Evolutionary conservation across 345 rosid species (phyloP).

Genomic region (Gossypium thurberi): DNA sequence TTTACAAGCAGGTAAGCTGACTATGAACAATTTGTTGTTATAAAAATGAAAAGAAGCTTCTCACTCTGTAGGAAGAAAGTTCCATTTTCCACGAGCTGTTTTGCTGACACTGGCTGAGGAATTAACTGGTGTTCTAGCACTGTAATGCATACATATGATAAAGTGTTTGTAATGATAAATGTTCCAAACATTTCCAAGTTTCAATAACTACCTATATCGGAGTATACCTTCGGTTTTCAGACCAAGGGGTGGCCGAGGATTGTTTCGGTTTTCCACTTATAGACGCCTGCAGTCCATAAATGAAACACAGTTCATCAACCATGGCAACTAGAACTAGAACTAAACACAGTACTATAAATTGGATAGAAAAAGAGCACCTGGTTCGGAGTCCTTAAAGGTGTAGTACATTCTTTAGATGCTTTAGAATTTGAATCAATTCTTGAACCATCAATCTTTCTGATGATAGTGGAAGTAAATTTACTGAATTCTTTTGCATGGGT

Average conservation of each 20-base stretch:
- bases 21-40: background rate
- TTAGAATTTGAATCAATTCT: constrained; percentile 34
- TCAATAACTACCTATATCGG: background rate
- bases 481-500: constrained; percentile 66
- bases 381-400: constrained; percentile 58
- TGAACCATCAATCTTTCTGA: constrained; percentile 55
- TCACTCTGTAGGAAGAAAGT: constrained; percentile 74
- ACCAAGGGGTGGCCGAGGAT: constrained; percentile 44
- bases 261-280: constrained; percentile 26
- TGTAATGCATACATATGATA: constrained; percentile 25
- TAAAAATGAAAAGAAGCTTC: constrained; percentile 3
- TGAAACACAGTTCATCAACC: constrained; percentile 10
- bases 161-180: background rate
- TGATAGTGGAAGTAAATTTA: constrained; percentile 46
- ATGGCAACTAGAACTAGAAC: background rate
- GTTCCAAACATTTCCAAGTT: background rate
- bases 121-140: constrained; percentile 37
- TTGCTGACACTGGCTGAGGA: constrained; percentile 41
- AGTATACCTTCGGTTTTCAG: constrained; percentile 47
- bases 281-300: constrained; percentile 37
- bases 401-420: constrained; percentile 47
- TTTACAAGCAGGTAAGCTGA: background rate
- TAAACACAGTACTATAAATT: background rate
- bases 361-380: constrained; percentile 27
- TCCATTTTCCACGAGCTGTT: constrained; percentile 55